phyloP scores from a whole-genome alignment of 305 asterid genomes.

The Ajuga reptans region DNA sequence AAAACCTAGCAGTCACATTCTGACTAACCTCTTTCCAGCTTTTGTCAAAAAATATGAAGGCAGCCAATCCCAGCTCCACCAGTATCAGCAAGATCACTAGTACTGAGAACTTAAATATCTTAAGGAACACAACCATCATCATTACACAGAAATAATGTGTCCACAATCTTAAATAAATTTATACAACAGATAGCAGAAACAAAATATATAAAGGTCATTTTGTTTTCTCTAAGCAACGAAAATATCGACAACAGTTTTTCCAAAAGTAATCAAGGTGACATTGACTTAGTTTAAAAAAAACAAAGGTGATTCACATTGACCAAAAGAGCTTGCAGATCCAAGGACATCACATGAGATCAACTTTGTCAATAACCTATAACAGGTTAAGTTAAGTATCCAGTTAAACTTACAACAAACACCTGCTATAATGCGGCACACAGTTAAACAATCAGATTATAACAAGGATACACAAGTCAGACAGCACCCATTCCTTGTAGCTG shows the following conservation, averaged over 20 bases:
- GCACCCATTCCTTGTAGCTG: constrained; percentile 70
- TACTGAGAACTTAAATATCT: constrained; percentile 57
- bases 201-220: not conserved
- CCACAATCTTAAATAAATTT: not conserved
- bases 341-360: not conserved
- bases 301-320: too few species aligned
- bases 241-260: not conserved
- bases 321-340: too few species aligned
- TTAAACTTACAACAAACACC: not conserved
- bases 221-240: not conserved
- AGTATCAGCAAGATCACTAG: constrained; percentile 73
- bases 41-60: constrained; percentile 84
- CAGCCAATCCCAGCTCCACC: constrained; percentile 76
- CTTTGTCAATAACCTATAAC: not conserved
- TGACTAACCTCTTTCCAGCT: constrained; percentile 78
- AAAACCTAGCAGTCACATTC: constrained; percentile 8
- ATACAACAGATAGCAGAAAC: not conserved
- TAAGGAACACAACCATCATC: constrained; percentile 52
- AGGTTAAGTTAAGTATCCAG: not conserved
- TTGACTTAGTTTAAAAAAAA: not conserved
- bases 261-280: not conserved
- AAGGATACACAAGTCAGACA: constrained; percentile 94
- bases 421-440: not conserved
- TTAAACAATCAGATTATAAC: not conserved
- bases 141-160: constrained; percentile 1